These are phyloP conservation scores for Turritis glabra DNA, from an alignment of 345 rosid species.

Conservation along the genomic window DNA sequence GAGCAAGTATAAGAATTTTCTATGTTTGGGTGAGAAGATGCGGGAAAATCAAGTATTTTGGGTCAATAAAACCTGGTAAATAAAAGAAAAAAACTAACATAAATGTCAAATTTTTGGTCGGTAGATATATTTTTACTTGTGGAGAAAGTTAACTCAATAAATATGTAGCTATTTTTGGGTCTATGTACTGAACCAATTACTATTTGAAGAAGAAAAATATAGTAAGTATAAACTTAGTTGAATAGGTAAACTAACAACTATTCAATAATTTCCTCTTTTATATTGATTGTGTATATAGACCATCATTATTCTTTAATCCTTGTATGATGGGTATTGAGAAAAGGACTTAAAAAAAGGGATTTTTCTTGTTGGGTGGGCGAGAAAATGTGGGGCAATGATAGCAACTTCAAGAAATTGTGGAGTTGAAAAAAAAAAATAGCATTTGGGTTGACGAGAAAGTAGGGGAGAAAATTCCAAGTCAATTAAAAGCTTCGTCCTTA, in stretches of 20 bases:
- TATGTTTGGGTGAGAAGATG: slow-evolving; percentile 5
- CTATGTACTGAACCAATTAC: neutral
- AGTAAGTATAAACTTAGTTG: slow-evolving; percentile 3
- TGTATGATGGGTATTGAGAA: slow-evolving; percentile 32
- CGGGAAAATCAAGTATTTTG: slow-evolving; percentile 5
- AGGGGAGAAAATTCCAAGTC: slow-evolving; percentile 32
- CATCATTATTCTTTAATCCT: slow-evolving; percentile 12
- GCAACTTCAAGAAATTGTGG: slow-evolving; percentile 32
- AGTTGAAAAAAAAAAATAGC: slow-evolving; percentile 7
- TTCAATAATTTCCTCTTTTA: slow-evolving; percentile 6
- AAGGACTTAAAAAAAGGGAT: neutral
- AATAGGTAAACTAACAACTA: slow-evolving; percentile 30
- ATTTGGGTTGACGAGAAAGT: slow-evolving; percentile 40
- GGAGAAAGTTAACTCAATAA: slow-evolving; percentile 12
- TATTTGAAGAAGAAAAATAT: neutral
- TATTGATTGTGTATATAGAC: slow-evolving; percentile 13
- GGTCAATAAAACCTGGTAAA: neutral
- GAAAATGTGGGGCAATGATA: slow-evolving; percentile 36
- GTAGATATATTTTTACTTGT: slow-evolving; percentile 19
- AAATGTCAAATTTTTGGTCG: neutral
- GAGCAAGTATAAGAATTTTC: neutral
- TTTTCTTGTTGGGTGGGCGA: slow-evolving; percentile 37
- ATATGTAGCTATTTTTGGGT: neutral
- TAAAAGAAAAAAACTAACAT: neutral
- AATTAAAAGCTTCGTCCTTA: slow-evolving; percentile 26